phyloP scores from a whole-genome alignment of 169 alveolate genomes.

The Cryptosporidium tyzzeri region DNA sequence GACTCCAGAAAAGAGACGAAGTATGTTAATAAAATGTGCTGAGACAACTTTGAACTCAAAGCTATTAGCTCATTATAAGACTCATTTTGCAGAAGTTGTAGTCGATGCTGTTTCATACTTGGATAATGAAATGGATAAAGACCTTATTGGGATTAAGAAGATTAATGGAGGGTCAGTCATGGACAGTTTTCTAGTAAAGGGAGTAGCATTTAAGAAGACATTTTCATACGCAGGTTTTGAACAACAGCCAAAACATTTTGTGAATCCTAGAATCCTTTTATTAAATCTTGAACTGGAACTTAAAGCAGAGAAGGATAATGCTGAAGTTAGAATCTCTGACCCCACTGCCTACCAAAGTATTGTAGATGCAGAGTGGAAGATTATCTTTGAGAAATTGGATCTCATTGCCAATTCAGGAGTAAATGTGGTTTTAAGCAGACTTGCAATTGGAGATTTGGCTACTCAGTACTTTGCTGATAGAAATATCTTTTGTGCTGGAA shows the following conservation, averaged over 20 bases:
- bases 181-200: conserved; percentile 93
- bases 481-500: conserved; percentile 96
- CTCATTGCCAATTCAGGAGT: conserved; percentile 93
- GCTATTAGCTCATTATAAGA: conserved; percentile 93
- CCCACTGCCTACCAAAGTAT: conserved; percentile 94
- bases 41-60: conserved; percentile 97
- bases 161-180: conserved; percentile 96
- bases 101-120: conserved; percentile 95
- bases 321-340: conserved; percentile 89
- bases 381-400: conserved; percentile 94
- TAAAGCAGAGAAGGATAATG: conserved; percentile 98
- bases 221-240: conserved; percentile 99
- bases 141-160: conserved; percentile 95
- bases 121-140: conserved; percentile 92
- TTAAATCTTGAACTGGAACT: conserved; percentile 96
- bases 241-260: conserved; percentile 96
- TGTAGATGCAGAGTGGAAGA: conserved; percentile 98
- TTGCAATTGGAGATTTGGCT: conserved; percentile 99
- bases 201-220: conserved; percentile 98
- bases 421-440: conserved; percentile 93
- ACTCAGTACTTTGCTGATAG: conserved; percentile 98
- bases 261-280: conserved; percentile 93
- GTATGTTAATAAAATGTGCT: conserved; percentile 95
- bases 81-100: conserved; percentile 93
- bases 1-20: conserved; percentile 85